Conservation (phyloP, 306 rosid species). For the Sesbania bispinosa region DNA sequence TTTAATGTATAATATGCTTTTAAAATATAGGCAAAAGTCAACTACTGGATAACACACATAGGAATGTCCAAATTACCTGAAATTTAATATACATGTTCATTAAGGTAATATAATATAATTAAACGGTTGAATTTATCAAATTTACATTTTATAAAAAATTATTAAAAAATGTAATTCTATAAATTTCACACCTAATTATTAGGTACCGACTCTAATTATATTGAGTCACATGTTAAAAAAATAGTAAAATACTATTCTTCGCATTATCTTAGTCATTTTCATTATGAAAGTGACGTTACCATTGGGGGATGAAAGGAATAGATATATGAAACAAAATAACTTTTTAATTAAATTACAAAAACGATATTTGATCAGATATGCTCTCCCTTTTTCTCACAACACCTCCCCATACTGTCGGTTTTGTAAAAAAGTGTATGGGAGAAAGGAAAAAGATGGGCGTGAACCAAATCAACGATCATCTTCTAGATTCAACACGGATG, state of each 20-base stretch:
- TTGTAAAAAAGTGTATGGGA: neutral
- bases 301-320: neutral
- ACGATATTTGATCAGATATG: constrained; percentile 19
- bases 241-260: neutral
- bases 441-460: neutral
- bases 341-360: constrained; percentile 25
- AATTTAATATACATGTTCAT: no score
- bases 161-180: no score
- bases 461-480: neutral
- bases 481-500: neutral
- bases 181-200: no score
- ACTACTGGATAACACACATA: no score
- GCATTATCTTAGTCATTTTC: constrained; percentile 2
- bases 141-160: no score
- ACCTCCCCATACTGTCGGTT: neutral
- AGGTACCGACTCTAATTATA: no score
- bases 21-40: no score
- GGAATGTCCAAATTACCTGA: no score
- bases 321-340: constrained; percentile 19
- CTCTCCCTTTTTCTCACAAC: neutral
- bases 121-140: no score
- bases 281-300: constrained; percentile 5
- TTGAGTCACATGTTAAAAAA: no score
- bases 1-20: no score
- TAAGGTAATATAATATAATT: no score